A percentile compares a stretch with the other conserved stretches of the same genome.
phyloP scores from a whole-genome alignment of 352 stramenopile species.

The Achlya hypogyna region DNA sequence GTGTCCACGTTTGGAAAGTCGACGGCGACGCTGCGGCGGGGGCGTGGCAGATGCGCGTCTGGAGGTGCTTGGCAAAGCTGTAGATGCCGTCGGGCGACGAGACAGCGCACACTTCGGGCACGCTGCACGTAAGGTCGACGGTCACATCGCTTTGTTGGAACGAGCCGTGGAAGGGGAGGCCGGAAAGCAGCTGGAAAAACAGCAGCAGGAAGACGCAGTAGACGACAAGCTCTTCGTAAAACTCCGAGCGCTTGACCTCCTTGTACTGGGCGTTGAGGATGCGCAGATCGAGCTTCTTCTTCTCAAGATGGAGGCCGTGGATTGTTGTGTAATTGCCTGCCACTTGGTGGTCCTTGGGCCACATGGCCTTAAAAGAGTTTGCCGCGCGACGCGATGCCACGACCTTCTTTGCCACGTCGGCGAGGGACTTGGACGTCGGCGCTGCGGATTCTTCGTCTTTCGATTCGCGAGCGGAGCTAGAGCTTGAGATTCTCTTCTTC shows the following conservation, averaged over 20 bases:
- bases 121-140: conserved; percentile 57
- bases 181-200: conserved; percentile 69
- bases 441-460: background rate
- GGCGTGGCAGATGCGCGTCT: conserved; percentile 40
- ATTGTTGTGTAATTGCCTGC: conserved; percentile 24
- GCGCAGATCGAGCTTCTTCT: conserved; percentile 80
- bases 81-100: conserved; percentile 73
- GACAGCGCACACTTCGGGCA: conserved; percentile 71
- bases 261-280: conserved; percentile 75
- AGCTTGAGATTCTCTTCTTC: background rate
- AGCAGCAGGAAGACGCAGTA: conserved; percentile 70
- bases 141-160: conserved; percentile 83
- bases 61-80: conserved; percentile 49
- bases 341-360: conserved; percentile 48
- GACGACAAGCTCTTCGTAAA: conserved; percentile 83
- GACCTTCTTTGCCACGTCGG: conserved; percentile 61
- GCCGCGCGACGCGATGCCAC: conserved; percentile 61
- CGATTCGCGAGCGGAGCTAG: background rate
- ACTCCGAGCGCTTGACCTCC: conserved; percentile 77
- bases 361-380: conserved; percentile 68
- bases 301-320: conserved; percentile 83
- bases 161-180: conserved; percentile 71
- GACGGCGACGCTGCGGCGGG: background rate
- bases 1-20: conserved; percentile 43
- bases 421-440: conserved; percentile 19